Base-by-base conservation (phyloP, 805 yeast species). In the Ogataea trehalophila region DNA sequence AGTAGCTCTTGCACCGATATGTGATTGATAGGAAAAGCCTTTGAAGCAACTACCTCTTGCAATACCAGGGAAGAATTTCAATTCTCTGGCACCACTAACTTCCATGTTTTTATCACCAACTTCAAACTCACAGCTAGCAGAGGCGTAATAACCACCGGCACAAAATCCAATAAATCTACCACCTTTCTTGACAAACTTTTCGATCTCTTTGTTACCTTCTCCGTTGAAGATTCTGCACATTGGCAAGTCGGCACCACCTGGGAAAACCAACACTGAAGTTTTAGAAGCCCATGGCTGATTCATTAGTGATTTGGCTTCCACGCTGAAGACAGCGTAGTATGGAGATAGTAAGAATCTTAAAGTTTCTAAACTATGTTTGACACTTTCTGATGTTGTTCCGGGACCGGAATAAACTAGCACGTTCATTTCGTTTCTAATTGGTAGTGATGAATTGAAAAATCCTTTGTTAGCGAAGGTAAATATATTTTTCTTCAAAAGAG, bases 221-320 rank as follows among this genome's bases (percentile, higher is more conserved):
- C 95, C 92, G 58, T 85, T 82, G 52, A 95, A 75, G 4, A 76
- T 79, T 44, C 74, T 71, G 53, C 96, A 87, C 55, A 84, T 80
- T 0, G 97, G 97, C 43, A 89, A 69, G 62, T 94, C 99, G 0
- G 98, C 97, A 7, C 99, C 99, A 4, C 99, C 99, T 0, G 99
- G 99, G 26, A 94, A 65, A 1, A 90, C 96, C 39, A 94, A 61
- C 53, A 87, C 70, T 0, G 95, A 71, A 0, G 97, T 87, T 58
- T 87, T 87, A 7, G 77, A 58, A 52, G 76, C 75, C 99, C 99
- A 94, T 0, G 99, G 97, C 58, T 94, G 97, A 22, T 79, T 75
- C 44, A 76, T 66, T 17, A 94, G 61, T 0, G 85, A 78, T 15
- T 68, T 64, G 16, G 86, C 80, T 33, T 81, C 79, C 1, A 88